A percentile compares a stretch with the other conserved stretches of the same genome.
phyloP scores from a whole-genome alignment of 768 basidiomycete species.

The Boletus eberwhitei region DNA sequence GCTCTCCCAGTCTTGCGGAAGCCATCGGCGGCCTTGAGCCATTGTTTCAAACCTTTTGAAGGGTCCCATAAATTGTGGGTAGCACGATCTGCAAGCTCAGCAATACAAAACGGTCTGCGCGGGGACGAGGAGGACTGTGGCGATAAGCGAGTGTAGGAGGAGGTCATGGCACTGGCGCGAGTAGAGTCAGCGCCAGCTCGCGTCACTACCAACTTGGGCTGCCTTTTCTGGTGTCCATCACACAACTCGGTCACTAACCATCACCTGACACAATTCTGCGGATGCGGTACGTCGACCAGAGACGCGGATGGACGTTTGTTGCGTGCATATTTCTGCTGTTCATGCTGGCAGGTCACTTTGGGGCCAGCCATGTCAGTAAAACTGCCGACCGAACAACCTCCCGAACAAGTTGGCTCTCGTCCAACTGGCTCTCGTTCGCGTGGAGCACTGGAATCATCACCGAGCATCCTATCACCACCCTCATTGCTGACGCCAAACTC shows the following conservation, averaged over 20 bases:
- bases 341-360: conserved; percentile 47
- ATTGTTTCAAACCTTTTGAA: conserved; percentile 58
- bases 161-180: conserved; percentile 18
- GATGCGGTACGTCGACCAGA: conserved; percentile 18
- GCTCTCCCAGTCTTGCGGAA: conserved; percentile 54
- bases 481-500: conserved; percentile 83
- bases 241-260: background rate
- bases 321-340: conserved; percentile 44
- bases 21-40: conserved; percentile 61
- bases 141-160: conserved; percentile 16
- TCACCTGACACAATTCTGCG: background rate
- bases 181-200: conserved; percentile 16
- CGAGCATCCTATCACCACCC: conserved; percentile 76
- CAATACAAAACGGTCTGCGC: conserved; percentile 55
- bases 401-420: conserved; percentile 14
- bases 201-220: conserved; percentile 7
- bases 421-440: conserved; percentile 22
- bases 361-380: conserved; percentile 31
- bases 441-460: conserved; percentile 1
- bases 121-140: conserved; percentile 15
- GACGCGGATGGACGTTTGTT: conserved; percentile 41
- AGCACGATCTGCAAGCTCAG: conserved; percentile 63
- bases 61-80: conserved; percentile 56
- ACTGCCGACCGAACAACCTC: background rate
- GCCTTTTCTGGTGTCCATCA: conserved; percentile 18